Percentiles rank a stretch among this genome's conserved stretches.
phyloP scores from a whole-genome alignment of 306 rosid species.

The Prunus campanulata region DNA sequence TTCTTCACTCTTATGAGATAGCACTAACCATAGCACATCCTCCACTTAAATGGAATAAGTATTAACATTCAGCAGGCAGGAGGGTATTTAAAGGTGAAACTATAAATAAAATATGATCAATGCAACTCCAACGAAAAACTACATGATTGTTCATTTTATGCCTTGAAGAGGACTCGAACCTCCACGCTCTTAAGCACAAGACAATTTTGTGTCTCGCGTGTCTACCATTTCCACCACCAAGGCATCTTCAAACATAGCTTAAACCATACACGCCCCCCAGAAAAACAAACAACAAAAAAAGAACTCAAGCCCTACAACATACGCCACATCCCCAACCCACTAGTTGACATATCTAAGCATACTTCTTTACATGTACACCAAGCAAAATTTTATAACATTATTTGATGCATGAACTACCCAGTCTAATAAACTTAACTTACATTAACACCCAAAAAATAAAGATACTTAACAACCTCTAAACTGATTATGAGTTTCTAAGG shows the following conservation, averaged over 20 bases:
- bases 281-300: not conserved
- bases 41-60: too few species aligned
- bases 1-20: not conserved
- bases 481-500: not conserved
- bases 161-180: conserved; percentile 28
- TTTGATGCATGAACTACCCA: not conserved
- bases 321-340: not conserved
- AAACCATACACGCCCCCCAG: not conserved
- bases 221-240: conserved; percentile 26
- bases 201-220: conserved; percentile 11
- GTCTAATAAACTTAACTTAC: not conserved
- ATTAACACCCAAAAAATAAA: not conserved
- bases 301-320: not conserved
- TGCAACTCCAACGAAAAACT: not conserved
- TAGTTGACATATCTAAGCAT: not conserved
- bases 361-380: not conserved
- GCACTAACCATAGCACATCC: not conserved
- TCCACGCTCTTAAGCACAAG: conserved; percentile 23
- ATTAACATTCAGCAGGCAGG: not conserved
- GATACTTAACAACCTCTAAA: not conserved
- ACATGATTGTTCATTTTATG: conserved; percentile 3
- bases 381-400: not conserved
- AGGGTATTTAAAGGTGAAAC: not conserved
- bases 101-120: not conserved
- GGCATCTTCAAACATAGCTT: conserved; percentile 1